Percentiles rank a stretch among this genome's conserved stretches.
Evolutionary conservation across 306 rosid species (phyloP).

Genomic region (Rubus parviflorus): DNA sequence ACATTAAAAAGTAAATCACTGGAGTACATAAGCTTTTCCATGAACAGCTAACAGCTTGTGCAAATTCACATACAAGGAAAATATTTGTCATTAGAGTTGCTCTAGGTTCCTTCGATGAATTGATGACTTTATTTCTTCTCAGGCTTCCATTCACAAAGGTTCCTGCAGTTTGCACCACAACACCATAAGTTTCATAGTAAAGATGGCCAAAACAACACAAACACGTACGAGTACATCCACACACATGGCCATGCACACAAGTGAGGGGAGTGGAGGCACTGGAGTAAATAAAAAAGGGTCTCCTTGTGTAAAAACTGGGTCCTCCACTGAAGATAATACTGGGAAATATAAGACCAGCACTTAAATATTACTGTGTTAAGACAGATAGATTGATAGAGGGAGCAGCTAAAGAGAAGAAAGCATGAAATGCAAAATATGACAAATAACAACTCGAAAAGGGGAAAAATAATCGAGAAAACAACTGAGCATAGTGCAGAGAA

Average conservation of each 20-base stretch:
- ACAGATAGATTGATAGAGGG: background rate
- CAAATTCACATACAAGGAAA: constrained; percentile 5
- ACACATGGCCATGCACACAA: background rate
- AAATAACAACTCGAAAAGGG: background rate
- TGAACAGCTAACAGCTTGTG: background rate
- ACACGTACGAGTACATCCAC: background rate
- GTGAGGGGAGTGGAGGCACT: background rate
- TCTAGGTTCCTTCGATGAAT: constrained; percentile 10
- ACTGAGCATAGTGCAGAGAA: background rate
- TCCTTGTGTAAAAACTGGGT: background rate
- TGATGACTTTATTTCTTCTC: constrained; percentile 29
- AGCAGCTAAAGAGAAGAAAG: background rate
- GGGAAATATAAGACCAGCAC: background rate
- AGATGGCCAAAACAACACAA: background rate
- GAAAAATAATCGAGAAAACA: background rate
- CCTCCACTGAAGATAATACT: background rate
- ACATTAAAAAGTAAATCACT: constrained; percentile 1
- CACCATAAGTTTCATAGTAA: background rate
- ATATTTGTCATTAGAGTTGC: constrained; percentile 7
- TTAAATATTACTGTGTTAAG: background rate
- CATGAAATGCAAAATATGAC: background rate
- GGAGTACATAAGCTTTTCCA: constrained; percentile 5
- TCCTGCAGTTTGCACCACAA: constrained; percentile 32
- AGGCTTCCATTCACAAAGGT: constrained; percentile 19
- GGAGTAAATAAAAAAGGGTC: background rate